Evolutionary conservation across 768 basidiomycete species (phyloP), one percentile per base, ranked within the genome.

Genomic region (Hemileccinum impolitum): DNA sequence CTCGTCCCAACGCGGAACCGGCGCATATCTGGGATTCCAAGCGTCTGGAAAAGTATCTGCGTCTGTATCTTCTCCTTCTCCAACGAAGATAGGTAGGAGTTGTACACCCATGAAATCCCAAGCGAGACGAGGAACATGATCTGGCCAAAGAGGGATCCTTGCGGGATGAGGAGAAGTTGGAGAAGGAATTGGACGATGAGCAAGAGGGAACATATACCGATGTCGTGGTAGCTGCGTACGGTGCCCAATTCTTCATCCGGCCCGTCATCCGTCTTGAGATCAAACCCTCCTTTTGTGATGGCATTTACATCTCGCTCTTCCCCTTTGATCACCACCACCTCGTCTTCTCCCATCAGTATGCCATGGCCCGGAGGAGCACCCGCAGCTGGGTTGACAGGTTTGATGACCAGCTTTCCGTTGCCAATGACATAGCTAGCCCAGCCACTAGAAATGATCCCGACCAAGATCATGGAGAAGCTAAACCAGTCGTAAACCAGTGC

Each of bases 91-190:
- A 69, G 52, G 39, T 60, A 69, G 0, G 62, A 58, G 32, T 67
- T 72, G 23, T 72, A 68, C 10, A 17, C 46, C 71, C 71, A 72
- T 0, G 68, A 72, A 2, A 57, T 54, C 5, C 45, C 59, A 39
- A 72, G 56, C 7, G 68, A 62, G 8, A 46, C 6, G 18, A 67
- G 45, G 43, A 71, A 71, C 65, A 71, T 58, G 40, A 62, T 48
- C 40, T 71, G 70, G 5, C 71, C 70, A 13, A 72, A 72, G 3
- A 70, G 59, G 3, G 53, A 34, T 9, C 60, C 62, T 51, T 67
- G 66, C 0, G 70, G 70, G 30, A 69, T 55, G 32, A 71, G 55
- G 23, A 70, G 55, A 14, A 70, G 63, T 31, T 71, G 71, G 18
- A 60, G 15, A 39, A 71, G 48, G 52, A 70, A 68, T 25, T 70